Evolutionary conservation across 2,329 filamentous ascomycete species (phyloP), one percentile per base, ranked within the genome.

Genomic region (Sclerotinia minor): DNA sequence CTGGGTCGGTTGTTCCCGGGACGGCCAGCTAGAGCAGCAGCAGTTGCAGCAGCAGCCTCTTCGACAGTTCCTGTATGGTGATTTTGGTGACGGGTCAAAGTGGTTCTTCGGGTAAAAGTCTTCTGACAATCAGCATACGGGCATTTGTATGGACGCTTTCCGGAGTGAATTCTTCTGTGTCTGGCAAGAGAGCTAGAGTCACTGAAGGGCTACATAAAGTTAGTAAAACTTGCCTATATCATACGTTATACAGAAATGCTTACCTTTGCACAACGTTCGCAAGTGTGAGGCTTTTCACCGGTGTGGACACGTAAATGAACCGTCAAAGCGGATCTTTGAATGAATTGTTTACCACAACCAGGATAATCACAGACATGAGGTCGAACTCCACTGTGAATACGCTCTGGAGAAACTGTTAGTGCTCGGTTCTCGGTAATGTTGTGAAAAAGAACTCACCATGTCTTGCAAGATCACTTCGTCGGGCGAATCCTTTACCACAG

Each of bases 251-350:
- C 29, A 53, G 9, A 3, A 11, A 15, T 19, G 11, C 55, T 71
- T 83, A 97, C 94, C 89, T 98, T 98, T 78, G 92, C 92, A 79
- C 95, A 98, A 71, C 92, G 88, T 80, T 97, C 95, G 78, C 95
- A 99, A 88, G 95, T 94, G 76, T 99, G 95, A 63, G 95, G 95
- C 81, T 99, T 99, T 81, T 98, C 95, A 72, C 95, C 95, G 2
- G 95, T 98, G 79, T 99, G 95, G 26, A 97, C 94, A 74, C 95
- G 91, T 76, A 92, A 89, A 79, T 98, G 95, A 9, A 99, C 95
- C 0, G 95, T 99, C 78, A 99, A 81, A 29, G 95, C 95, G 38
- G 94, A 97, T 67, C 95, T 87, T 79, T 99, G 95, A 74, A 99
- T 99, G 78, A 99, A 99, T 77, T 94, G 92, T 80, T 98, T 99